Evolutionary conservation across 192 early-diverging fungal genomes (phyloP), one percentile per base, ranked within the genome.

Genomic region (Rhizophagus prolifer): DNA sequence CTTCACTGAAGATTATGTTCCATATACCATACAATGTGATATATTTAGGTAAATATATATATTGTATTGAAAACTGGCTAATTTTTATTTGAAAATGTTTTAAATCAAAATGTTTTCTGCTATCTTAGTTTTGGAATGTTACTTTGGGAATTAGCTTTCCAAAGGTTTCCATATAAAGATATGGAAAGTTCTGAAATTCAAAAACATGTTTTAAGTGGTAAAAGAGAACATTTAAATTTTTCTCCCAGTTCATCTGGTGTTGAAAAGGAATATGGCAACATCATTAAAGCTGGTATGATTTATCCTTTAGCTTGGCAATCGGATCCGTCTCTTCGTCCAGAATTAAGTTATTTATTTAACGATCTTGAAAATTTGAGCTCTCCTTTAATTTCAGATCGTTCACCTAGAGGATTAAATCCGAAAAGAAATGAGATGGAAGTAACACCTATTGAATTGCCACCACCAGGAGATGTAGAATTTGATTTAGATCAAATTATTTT

Each of bases 111-210:
- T 26, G 7, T 36, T 0, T 21, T 12, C 26, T 19, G 16, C 9
- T 9, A 2, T 19, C 31, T 9, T 34, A 66, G 64, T 38, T 66
- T 66, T 66, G 64, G 64, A 34, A 66, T 66, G 64, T 34, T 66
- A 21, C 28, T 66, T 28, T 66, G 64, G 64, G 64, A 66, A 34
- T n/a, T 66, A 8, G 34, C 64, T 66, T 36, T 16, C 23, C 14
- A 66, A 38, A 66, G 38, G n/a, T 12, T 66, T 9, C 64, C 64
- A 21, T 66, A 66, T 23, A 8, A 66, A 34, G 31, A n/a, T 5
- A 38, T 16, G 28, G 34, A 66, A 9, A 4, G n/a, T 19, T 21
- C 26, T 21, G 21, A 9, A 21, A 38, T 66, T 5, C 9, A 34
- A 36, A n/a, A 21, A 36, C 28, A 66, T 19, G 64, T 66, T 6